These are phyloP conservation scores for Leccinum obscurum DNA, from an alignment of 768 basidiomycete species.

Conservation along the genomic window DNA sequence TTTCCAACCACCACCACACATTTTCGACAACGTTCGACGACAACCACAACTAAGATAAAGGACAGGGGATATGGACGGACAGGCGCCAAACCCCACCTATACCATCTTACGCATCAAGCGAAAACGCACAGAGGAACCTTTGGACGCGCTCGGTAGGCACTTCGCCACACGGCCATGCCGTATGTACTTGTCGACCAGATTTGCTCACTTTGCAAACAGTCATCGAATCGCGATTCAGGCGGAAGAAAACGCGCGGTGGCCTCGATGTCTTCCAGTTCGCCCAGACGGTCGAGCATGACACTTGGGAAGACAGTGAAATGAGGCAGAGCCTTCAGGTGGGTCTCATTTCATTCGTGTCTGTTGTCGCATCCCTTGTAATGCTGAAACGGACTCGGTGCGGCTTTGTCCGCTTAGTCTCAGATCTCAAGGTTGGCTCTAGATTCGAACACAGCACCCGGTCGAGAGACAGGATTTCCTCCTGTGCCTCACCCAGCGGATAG, in stretches of 20 bases:
- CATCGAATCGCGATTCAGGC: constrained; percentile 57
- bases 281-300: constrained; percentile 69
- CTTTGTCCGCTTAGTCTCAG: constrained; percentile 43
- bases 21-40: neutral
- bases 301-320: constrained; percentile 61
- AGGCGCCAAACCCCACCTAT: constrained; percentile 42
- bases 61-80: constrained; percentile 22
- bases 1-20: constrained; percentile 1
- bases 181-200: constrained; percentile 15
- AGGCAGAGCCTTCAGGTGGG: constrained; percentile 65
- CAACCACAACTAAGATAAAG: neutral
- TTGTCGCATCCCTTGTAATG: neutral
- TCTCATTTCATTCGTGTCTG: neutral
- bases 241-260: constrained; percentile 60
- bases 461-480: constrained; percentile 11
- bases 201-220: constrained; percentile 39
- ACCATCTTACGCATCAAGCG: constrained; percentile 83
- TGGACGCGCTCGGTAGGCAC: constrained; percentile 72
- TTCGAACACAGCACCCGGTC: constrained; percentile 25
- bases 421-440: constrained; percentile 54
- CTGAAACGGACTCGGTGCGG: neutral
- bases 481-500: constrained; percentile 36
- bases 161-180: constrained; percentile 10
- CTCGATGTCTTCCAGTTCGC: constrained; percentile 77
- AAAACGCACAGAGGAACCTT: constrained; percentile 77